A percentile compares a stretch with the other conserved stretches of the same genome.
These are phyloP conservation scores for Mortierella sp. DNA, from an alignment of 371 early-diverging fungal genomes.

Conservation along the genomic window DNA sequence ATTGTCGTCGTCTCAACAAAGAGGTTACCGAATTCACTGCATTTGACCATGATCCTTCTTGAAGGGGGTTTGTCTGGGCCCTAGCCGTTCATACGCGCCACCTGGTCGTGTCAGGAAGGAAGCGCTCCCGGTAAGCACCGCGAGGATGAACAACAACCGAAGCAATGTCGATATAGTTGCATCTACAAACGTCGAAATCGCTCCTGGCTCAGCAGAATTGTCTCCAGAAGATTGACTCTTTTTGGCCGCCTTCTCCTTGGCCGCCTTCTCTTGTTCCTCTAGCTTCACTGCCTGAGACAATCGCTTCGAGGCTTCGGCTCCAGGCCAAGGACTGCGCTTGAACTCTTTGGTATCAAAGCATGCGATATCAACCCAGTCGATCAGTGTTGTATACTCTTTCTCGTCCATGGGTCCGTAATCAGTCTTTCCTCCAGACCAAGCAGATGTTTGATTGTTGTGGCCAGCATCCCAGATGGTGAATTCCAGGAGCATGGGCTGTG, in stretches of 20 bases:
- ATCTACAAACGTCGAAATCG: not conserved
- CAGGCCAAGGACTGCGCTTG: conserved; percentile 42
- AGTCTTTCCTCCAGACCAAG: conserved; percentile 41
- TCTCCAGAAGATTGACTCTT: not conserved
- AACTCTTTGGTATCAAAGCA: conserved; percentile 39
- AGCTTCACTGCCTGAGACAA: conserved; percentile 21
- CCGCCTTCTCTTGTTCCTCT: conserved; percentile 4
- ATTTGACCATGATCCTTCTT: too few species aligned
- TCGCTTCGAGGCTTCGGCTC: conserved; percentile 29
- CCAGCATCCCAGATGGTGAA: conserved; percentile 51
- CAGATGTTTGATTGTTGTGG: conserved; percentile 11
- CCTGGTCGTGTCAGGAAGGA: conserved; percentile 7
- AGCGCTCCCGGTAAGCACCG: conserved; percentile 4
- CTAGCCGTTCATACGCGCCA: not conserved
- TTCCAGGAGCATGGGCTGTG: conserved; percentile 42
- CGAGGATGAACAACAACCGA: conserved; percentile 1
- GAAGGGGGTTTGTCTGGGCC: too few species aligned
- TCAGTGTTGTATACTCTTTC: conserved; percentile 29
- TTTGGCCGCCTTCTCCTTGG: conserved; percentile 9
- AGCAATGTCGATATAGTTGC: not conserved
- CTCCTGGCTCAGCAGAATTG: not conserved
- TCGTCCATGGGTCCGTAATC: conserved; percentile 34
- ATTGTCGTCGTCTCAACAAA: too few species aligned
- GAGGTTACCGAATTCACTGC: too few species aligned
- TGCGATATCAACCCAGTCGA: conserved; percentile 34